Percentiles rank a stretch among this genome's conserved stretches.
phyloP scores from a whole-genome alignment of 495 filamentous ascomycete genomes.

The Evansstolkia leycettana region DNA sequence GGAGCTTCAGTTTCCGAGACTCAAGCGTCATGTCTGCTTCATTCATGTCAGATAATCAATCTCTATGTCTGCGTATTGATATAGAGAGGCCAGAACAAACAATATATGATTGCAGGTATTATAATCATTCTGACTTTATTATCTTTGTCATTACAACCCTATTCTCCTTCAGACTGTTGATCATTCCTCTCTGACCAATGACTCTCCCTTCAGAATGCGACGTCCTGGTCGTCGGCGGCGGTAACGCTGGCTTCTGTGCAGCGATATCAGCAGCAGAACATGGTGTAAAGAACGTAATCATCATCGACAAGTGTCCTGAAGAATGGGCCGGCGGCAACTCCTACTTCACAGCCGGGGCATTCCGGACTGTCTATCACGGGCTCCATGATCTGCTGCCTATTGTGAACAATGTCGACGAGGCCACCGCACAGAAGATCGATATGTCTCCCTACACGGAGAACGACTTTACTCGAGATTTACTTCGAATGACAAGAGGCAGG shows the following conservation, averaged over 20 bases:
- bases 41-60: too few species aligned
- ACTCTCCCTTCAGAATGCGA: slow-evolving; percentile 20
- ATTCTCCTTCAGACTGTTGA: too few species aligned
- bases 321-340: slow-evolving; percentile 45
- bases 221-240: slow-evolving; percentile 43
- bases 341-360: slow-evolving; percentile 47
- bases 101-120: too few species aligned
- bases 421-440: slow-evolving; percentile 27
- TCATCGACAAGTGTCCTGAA: slow-evolving; percentile 42
- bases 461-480: slow-evolving; percentile 37
- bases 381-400: slow-evolving; percentile 33
- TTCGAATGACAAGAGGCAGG: slow-evolving; percentile 34
- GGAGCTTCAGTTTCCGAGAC: too few species aligned
- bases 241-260: slow-evolving; percentile 48
- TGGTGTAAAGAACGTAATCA: slow-evolving; percentile 18
- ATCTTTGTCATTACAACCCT: too few species aligned
- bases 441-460: slow-evolving; percentile 28
- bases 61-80: too few species aligned
- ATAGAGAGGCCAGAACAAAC: too few species aligned
- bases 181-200: too few species aligned
- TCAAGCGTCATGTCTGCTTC: too few species aligned
- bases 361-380: slow-evolving; percentile 35
- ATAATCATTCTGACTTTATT: too few species aligned
- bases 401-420: slow-evolving; percentile 32
- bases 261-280: slow-evolving; percentile 35